A percentile compares a stretch with the other conserved stretches of the same genome.
phyloP scores from a whole-genome alignment of 2,329 filamentous ascomycete species.

The Proliferodiscus dingleyae region DNA sequence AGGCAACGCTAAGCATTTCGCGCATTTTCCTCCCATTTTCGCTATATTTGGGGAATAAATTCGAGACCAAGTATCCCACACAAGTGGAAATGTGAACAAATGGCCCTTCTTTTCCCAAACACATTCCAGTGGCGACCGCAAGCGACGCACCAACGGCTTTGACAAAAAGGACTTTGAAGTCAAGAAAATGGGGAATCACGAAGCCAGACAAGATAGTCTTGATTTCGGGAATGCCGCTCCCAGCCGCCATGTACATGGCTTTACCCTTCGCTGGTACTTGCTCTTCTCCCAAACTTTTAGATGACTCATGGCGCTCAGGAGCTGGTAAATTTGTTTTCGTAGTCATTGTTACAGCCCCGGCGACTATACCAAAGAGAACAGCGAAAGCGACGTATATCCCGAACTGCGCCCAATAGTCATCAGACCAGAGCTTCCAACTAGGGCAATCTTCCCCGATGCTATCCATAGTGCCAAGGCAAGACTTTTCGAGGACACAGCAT shows the following conservation, averaged over 20 bases:
- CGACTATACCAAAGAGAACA: conserved; percentile 44
- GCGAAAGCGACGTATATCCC: conserved; percentile 46
- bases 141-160: conserved; percentile 56
- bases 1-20: conserved; percentile 53
- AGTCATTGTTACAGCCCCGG: conserved; percentile 43
- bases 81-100: conserved; percentile 59
- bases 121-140: conserved; percentile 55
- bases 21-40: conserved; percentile 53
- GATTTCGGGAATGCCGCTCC: conserved; percentile 57
- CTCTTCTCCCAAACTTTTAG: conserved; percentile 2
- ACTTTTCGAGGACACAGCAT: conserved; percentile 39
- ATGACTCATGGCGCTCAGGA: conserved; percentile 23
- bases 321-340: conserved; percentile 46
- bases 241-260: conserved; percentile 54
- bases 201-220: conserved; percentile 59
- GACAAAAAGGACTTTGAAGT: conserved; percentile 48
- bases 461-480: conserved; percentile 6
- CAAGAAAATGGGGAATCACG: conserved; percentile 52
- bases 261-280: conserved; percentile 36
- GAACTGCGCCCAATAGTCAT: conserved; percentile 37
- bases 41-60: conserved; percentile 50
- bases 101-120: conserved; percentile 56
- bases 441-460: conserved; percentile 26
- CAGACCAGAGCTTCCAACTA: conserved; percentile 23
- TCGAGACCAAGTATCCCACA: conserved; percentile 48